phyloP scores from a whole-genome alignment of 345 rosid genomes.

The Draba incana region DNA sequence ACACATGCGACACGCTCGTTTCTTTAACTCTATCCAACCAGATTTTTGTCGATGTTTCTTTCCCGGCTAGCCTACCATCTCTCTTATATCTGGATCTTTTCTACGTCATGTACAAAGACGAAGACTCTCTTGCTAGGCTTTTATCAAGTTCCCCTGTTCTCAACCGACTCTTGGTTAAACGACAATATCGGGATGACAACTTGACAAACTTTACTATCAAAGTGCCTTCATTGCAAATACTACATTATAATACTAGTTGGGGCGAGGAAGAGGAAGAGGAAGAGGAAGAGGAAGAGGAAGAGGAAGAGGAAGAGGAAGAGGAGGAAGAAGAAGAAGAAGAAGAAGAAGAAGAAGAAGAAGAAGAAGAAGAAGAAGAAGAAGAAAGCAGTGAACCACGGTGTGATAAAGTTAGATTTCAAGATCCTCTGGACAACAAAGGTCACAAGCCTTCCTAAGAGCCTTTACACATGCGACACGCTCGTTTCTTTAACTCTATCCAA shows the following conservation, averaged over 20 bases:
- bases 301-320: too few species aligned
- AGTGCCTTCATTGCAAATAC: not conserved
- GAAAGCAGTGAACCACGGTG: not conserved
- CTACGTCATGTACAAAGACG: not conserved
- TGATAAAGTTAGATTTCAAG: not conserved
- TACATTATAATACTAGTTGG: not conserved
- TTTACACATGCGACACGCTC: constrained; percentile 12
- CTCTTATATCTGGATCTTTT: not conserved
- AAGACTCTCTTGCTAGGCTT: constrained; percentile 7
- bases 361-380: not conserved
- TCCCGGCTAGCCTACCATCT: not conserved
- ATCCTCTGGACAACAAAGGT: not conserved
- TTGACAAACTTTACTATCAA: not conserved
- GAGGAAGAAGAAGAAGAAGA: not conserved
- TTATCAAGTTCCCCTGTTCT: not conserved
- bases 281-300: not conserved
- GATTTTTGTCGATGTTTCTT: constrained; percentile 6
- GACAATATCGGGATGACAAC: not conserved
- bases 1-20: constrained; percentile 5
- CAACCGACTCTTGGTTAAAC: not conserved
- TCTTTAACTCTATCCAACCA: not conserved
- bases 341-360: too few species aligned
- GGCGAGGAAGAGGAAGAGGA: too few species aligned
- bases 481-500: not conserved
- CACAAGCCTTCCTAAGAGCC: constrained; percentile 5